Evolutionary conservation across 2,329 filamentous ascomycete species (phyloP), one percentile per base, ranked within the genome.

Genomic region (Fusarium virguliforme): DNA sequence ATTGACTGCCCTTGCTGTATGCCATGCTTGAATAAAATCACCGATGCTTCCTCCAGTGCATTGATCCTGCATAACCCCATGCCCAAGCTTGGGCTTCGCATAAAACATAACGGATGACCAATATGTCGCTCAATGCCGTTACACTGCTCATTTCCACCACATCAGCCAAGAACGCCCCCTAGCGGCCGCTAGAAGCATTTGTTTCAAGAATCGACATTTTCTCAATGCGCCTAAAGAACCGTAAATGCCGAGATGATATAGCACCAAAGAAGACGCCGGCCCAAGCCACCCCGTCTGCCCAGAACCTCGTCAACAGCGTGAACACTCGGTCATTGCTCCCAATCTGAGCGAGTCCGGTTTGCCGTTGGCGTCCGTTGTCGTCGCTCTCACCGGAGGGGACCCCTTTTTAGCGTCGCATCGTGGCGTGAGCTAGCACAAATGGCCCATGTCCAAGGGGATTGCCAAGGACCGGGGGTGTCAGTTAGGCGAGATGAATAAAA

Each of bases 401-500:
- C 64, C 70, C 73, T 51, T 55, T 63, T 64, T 75, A 75, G 67
- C 62, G 65, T 46, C 56, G 50, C 13, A 37, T 57, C 24, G 62
- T 75, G 72, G 74, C 67, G 71, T 73, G 74, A 68, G 70, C 73
- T 74, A 75, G 13, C 65, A 41, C 48, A 75, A 65, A 48, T 58
- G 68, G 61, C 58, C 18, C 59, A 13, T 41, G 41, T 63, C 37
- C 59, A 60, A 71, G 38, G 32, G 66, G 61, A 72, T 64, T 54
- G 51, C 41, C 56, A 35, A 24, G 38, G 59, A 57, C 48, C 64
- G 69, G 69, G 48, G 69, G 58, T 38, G 38, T 32, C 40, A 50
- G 30, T 24, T 63, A 70, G 26, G 70, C 70, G 71, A 72, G 60
- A 75, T 75, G 74, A 74, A 74, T 75, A 75, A 75, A 75, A 75